Percentiles rank a stretch among this genome's conserved stretches.
Evolutionary conservation across 2,329 filamentous ascomycete species (phyloP).

Genomic region (Penicillium sp.): DNA sequence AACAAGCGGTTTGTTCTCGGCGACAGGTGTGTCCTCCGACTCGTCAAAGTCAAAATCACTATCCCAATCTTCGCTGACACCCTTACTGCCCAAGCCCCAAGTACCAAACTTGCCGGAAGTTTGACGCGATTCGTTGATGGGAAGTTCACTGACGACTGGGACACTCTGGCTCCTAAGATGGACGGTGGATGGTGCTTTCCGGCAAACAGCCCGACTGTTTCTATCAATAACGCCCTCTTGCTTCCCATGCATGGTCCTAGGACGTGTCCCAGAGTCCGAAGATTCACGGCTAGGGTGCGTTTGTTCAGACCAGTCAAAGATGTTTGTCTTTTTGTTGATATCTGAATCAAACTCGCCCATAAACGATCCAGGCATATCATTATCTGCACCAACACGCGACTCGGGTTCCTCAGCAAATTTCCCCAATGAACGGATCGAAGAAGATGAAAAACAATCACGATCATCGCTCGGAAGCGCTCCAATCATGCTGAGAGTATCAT

Average conservation of each 20-base stretch:
- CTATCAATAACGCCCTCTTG: slow-evolving; percentile 52
- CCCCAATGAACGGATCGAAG: slow-evolving; percentile 8
- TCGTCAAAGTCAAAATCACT: slow-evolving; percentile 66
- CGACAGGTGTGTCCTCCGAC: slow-evolving; percentile 42
- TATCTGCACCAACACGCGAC: neutral
- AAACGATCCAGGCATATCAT: slow-evolving; percentile 1
- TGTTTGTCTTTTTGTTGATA: slow-evolving; percentile 50
- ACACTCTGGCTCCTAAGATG: slow-evolving; percentile 67
- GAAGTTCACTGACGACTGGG: slow-evolving; percentile 53
- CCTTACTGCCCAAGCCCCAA: slow-evolving; percentile 65
- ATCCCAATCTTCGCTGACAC: slow-evolving; percentile 66
- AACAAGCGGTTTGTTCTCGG: slow-evolving; percentile 40
- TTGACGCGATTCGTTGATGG: slow-evolving; percentile 50
- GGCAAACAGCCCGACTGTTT: slow-evolving; percentile 56
- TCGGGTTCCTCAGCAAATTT: slow-evolving; percentile 3
- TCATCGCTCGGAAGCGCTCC: slow-evolving; percentile 27
- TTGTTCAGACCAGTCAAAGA: slow-evolving; percentile 66
- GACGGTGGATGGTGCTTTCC: slow-evolving; percentile 57
- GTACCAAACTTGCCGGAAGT: slow-evolving; percentile 60
- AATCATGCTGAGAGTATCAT: slow-evolving; percentile 30
- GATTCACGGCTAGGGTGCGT: slow-evolving; percentile 53
- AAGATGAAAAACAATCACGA: slow-evolving; percentile 5
- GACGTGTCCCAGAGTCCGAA: slow-evolving; percentile 53
- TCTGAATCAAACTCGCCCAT: slow-evolving; percentile 28
- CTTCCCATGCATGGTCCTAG: slow-evolving; percentile 63